Percentiles rank a stretch among this genome's conserved stretches.
These are phyloP conservation scores for Backusella australiensis DNA, from an alignment of 192 early-diverging fungal genomes.

Conservation along the genomic window DNA sequence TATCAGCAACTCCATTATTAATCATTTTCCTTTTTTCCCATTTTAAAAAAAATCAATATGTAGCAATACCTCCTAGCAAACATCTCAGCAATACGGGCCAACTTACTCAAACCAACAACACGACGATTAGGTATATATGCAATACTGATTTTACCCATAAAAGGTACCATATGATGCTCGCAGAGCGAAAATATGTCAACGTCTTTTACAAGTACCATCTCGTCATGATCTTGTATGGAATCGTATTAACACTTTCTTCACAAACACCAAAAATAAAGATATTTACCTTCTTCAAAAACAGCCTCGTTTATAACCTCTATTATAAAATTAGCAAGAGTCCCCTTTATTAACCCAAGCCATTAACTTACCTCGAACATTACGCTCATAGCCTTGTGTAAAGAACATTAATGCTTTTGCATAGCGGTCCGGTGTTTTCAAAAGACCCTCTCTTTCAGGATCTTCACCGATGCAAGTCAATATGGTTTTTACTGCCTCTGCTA, in stretches of 20 bases:
- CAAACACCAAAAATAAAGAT: not conserved
- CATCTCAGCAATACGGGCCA: conserved; percentile 98
- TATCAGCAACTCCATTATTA: not conserved
- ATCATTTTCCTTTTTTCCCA: not conserved
- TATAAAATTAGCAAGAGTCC: not conserved
- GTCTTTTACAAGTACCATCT: conserved; percentile 99
- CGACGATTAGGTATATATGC: conserved; percentile 95
- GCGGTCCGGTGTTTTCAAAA: conserved; percentile 92
- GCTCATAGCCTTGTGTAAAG: conserved; percentile 98
- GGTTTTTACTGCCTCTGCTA: conserved; percentile 84
- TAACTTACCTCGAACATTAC: conserved; percentile 64
- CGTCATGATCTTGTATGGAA: conserved; percentile 76
- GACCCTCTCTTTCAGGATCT: conserved; percentile 90
- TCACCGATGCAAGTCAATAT: conserved; percentile 94
- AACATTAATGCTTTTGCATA: conserved; percentile 98
- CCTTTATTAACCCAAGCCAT: not conserved
- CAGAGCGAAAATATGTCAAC: conserved; percentile 96
- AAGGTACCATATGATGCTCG: conserved; percentile 99
- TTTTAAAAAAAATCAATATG: not conserved
- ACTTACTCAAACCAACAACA: conserved; percentile 94
- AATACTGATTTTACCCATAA: conserved; percentile 96
- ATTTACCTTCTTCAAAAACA: conserved; percentile 87
- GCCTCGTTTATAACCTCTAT: conserved; percentile 90
- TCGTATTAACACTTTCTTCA: not conserved
- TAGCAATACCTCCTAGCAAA: conserved; percentile 64